Base-by-base conservation (phyloP, 176 grass and related monocot genomes). In the Oropetium thomaeum region DNA sequence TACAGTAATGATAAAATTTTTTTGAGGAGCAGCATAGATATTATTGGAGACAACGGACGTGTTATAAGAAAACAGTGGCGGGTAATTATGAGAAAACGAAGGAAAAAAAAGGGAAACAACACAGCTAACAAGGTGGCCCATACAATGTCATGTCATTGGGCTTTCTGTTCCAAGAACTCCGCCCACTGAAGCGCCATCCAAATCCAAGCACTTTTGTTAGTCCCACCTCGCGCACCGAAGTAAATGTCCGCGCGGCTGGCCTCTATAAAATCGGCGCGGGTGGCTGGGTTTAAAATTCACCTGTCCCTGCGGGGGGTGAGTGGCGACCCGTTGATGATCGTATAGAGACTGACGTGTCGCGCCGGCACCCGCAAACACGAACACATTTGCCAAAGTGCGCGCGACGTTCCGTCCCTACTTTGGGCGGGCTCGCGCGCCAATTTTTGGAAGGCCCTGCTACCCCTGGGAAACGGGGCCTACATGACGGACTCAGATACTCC, bases 301-400 rank as follows among this genome's bases (percentile, higher is more conserved):
- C 80, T 47, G 73, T 74, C 77, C 81, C 85, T 86, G 82, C 67
- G 71, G 76, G 89, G 83, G 89, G 77, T 87, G 81, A 87, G 34
- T 84, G 89, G 81, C 77, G 85, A 68, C 89, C 32, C 77, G 81
- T 83, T 67, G 82, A 91, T 87, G 89, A 91, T 87, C 89, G 81
- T 84, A 59, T 64, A 81, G 85, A 84, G 89, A 91, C 81, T 47
- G 81, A 78, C 81, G 77, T 49, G 81, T 84, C 89, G 85, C 58
- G 84, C 84, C 89, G 62, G 77, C 89, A 74, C 89, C 89, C 77
- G 25, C 23, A 71, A 16, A 58, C 67, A 38, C 69, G 81, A 87
- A 84, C 84, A 86, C 78, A 25, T 2, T 52, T 43, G 65, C 65
- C 35, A 64, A 13, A 5, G 76, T 86, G 89, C 81, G 89, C 39